Base-by-base conservation (phyloP, 345 rosid genomes). In the Citrus unshiu region DNA sequence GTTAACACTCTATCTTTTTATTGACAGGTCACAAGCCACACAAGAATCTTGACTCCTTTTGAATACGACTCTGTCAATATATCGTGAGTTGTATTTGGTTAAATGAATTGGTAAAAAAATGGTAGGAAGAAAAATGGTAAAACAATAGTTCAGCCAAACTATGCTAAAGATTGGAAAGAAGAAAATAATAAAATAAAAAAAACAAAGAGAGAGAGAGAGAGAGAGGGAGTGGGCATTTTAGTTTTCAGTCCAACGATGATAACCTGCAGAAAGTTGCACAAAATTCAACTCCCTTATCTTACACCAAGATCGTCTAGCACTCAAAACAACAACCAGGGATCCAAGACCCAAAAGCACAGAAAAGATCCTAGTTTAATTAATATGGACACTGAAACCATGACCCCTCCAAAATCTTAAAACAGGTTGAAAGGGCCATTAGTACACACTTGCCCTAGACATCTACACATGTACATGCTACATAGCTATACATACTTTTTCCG, bases 391-490 rank as follows among this genome's bases (percentile, higher is more conserved):
- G 29, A 13, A 60, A 81, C 19, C 60, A 61, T 25, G 76, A 75
- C 60, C 72, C 77, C 66, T 69, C 68, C 77, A 46, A 79, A 27
- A 77, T 34, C 81, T 58, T 29, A 51, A 71, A 74, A 78, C 68
- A 60, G 67, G 16, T 16, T 60, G 72, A 74, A 75, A 68, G 79
- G 81, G 49, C 76, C 68, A 12, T 18, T 32, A 25, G 40, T 24
- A 6, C 62, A 72, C 30, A 49, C 51, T 75, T 61, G 40, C 70
- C 34, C 80, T 82, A 75, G 73, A 59, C 63, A 61, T 72, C 73
- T 76, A 76, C 84, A 79, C 39, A 73, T 78, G 57, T 57, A 78
- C 84, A 81, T 57, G 68, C 62, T 66, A n/a, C 49, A 22, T 1
- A 27, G 14, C 39, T n/a, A 51, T 19, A 46, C 69, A 73, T 27